Evolutionary conservation across 2,329 filamentous ascomycete genomes (phyloP).

Genomic region (Colletotrichum trifolii): DNA sequence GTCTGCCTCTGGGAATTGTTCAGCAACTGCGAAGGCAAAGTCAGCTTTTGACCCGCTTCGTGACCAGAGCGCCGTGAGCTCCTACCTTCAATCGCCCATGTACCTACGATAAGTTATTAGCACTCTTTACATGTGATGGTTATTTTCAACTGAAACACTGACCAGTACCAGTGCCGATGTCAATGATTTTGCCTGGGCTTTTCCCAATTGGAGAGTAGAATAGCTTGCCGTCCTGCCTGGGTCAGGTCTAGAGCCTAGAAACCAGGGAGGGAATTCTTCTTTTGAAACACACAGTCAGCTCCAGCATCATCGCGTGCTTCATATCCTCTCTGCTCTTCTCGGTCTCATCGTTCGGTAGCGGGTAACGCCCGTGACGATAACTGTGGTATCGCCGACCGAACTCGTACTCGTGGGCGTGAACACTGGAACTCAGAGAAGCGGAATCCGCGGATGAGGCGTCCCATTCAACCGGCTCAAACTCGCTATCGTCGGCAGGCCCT

Average conservation of each 20-base stretch:
- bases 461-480: conserved; percentile 35
- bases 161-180: conserved; percentile 63
- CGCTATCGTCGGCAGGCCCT: conserved; percentile 14
- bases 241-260: not conserved
- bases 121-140: not conserved
- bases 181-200: conserved; percentile 55
- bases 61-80: not conserved
- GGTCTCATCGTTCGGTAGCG: conserved; percentile 58
- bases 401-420: conserved; percentile 53
- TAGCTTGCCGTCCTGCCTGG: conserved; percentile 49
- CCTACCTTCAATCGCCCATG: conserved; percentile 64
- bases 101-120: conserved; percentile 42
- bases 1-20: conserved; percentile 52
- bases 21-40: conserved; percentile 55
- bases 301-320: conserved; percentile 57
- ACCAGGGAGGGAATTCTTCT: not conserved
- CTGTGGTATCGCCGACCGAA: conserved; percentile 56
- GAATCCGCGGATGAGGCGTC: conserved; percentile 43
- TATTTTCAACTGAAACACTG: conserved; percentile 11
- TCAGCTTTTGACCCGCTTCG: not conserved
- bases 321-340: conserved; percentile 60
- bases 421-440: conserved; percentile 47
- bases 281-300: conserved; percentile 48
- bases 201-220: conserved; percentile 53
- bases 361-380: conserved; percentile 56